Evolutionary conservation across 306 rosid genomes (phyloP).

Genomic region (Glycine soja): DNA sequence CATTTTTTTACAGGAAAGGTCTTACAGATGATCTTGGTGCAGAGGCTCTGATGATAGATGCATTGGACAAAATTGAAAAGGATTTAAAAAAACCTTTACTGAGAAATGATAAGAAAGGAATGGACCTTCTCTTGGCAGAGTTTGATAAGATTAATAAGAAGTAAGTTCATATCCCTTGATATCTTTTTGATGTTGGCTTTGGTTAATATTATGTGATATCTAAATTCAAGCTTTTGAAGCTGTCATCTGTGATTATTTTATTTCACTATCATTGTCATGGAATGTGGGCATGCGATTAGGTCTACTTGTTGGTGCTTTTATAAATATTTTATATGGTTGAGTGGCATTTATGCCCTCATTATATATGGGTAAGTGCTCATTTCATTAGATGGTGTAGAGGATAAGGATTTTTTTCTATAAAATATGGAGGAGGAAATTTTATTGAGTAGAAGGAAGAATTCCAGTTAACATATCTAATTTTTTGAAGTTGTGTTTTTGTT

Average conservation of each 20-base stretch:
- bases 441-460: slow-evolving; percentile 12
- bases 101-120: slow-evolving; percentile 91
- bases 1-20: slow-evolving; percentile 71
- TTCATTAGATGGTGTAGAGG: slow-evolving; percentile 18
- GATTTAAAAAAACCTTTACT: slow-evolving; percentile 80
- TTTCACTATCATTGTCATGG: slow-evolving; percentile 4
- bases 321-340: slow-evolving; percentile 8
- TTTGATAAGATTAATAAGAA: slow-evolving; percentile 83
- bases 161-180: slow-evolving; percentile 52
- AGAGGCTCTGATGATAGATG: slow-evolving; percentile 86
- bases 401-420: slow-evolving; percentile 25
- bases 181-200: not conserved
- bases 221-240: slow-evolving; percentile 28
- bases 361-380: slow-evolving; percentile 19
- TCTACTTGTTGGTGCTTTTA: not conserved
- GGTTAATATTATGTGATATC: slow-evolving; percentile 21
- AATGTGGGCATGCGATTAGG: slow-evolving; percentile 3
- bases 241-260: slow-evolving; percentile 32
- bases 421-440: not conserved
- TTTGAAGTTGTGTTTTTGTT: not conserved
- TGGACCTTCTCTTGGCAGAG: slow-evolving; percentile 86
- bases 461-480: not conserved
- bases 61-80: slow-evolving; percentile 90
- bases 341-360: slow-evolving; percentile 4
- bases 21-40: slow-evolving; percentile 81